Evolutionary conservation across 2,329 filamentous ascomycete species (phyloP).

Genomic region (Colletotrichum sojae): DNA sequence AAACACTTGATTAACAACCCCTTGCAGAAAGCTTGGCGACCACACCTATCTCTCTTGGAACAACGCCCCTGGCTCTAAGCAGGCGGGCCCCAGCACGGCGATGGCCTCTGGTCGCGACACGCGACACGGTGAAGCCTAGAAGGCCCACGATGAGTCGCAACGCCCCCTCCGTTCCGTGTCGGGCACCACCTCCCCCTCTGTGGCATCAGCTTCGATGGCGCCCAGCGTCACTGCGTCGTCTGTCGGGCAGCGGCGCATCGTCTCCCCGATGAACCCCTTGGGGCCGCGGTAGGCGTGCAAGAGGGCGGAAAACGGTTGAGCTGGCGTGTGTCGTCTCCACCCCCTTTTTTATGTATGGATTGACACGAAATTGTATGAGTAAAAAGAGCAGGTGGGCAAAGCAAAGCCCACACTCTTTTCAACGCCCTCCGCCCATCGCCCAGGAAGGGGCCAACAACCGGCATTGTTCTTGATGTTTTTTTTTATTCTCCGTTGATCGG

Average conservation of each 20-base stretch:
- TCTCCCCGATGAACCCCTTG: conserved; percentile 20
- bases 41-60: conserved; percentile 99
- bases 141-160: conserved; percentile 47
- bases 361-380: conserved; percentile 41
- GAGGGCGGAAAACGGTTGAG: background rate
- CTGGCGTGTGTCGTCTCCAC: conserved; percentile 7
- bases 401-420: background rate
- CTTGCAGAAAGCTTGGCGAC: conserved; percentile 89
- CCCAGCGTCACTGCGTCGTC: conserved; percentile 34
- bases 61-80: conserved; percentile 63
- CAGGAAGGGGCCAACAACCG: background rate
- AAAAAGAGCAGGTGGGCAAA: conserved; percentile 3
- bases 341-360: conserved; percentile 11
- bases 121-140: conserved; percentile 60
- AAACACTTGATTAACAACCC: conserved; percentile 5
- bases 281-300: background rate
- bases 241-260: conserved; percentile 15
- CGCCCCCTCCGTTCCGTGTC: conserved; percentile 33
- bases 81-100: conserved; percentile 57
- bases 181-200: conserved; percentile 17
- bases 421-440: background rate
- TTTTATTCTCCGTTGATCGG: background rate
- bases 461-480: conserved; percentile 5
- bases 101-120: conserved; percentile 71
- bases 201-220: conserved; percentile 11